A percentile compares a stretch with the other conserved stretches of the same genome.
phyloP scores from a whole-genome alignment of 352 stramenopile genomes.

The Plasmopara muralis region DNA sequence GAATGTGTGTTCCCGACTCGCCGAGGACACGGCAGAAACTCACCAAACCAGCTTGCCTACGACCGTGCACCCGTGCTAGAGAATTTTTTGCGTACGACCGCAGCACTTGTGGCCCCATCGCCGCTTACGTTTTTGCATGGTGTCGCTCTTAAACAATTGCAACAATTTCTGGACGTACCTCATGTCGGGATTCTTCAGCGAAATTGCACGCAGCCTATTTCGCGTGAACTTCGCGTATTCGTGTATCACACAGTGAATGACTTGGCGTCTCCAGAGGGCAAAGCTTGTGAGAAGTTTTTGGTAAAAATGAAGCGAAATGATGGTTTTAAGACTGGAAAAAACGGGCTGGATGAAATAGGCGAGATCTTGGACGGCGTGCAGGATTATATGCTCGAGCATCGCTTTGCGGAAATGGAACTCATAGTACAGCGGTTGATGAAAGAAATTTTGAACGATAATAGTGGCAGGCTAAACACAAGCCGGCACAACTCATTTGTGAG shows the following conservation, averaged over 20 bases:
- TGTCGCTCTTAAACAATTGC: slow-evolving; percentile 68
- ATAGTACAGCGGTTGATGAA: slow-evolving; percentile 63
- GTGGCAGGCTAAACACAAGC: slow-evolving; percentile 12
- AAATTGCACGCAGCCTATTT: slow-evolving; percentile 76
- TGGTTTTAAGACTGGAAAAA: slow-evolving; percentile 34
- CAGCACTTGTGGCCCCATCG: slow-evolving; percentile 64
- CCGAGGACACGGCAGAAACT: slow-evolving; percentile 48
- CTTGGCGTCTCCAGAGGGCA: slow-evolving; percentile 66
- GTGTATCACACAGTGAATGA: slow-evolving; percentile 81
- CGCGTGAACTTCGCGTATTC: slow-evolving; percentile 66
- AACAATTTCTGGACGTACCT: slow-evolving; percentile 76
- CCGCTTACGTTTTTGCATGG: slow-evolving; percentile 70
- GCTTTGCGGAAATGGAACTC: slow-evolving; percentile 67
- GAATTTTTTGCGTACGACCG: slow-evolving; percentile 65
- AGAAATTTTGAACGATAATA: slow-evolving; percentile 18
- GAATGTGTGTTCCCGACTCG: slow-evolving; percentile 69
- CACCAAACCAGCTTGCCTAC: slow-evolving; percentile 47
- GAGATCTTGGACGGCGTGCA: slow-evolving; percentile 77
- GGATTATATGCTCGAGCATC: slow-evolving; percentile 84
- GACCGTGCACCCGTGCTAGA: slow-evolving; percentile 70
- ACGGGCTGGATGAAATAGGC: slow-evolving; percentile 64
- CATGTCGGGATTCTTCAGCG: slow-evolving; percentile 59
- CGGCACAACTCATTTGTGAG: slow-evolving; percentile 68
- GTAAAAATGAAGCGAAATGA: slow-evolving; percentile 44
- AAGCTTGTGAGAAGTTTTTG: slow-evolving; percentile 71